Conservation (phyloP, 2,329 filamentous ascomycete species). For the Diplodia scrobiculata region DNA sequence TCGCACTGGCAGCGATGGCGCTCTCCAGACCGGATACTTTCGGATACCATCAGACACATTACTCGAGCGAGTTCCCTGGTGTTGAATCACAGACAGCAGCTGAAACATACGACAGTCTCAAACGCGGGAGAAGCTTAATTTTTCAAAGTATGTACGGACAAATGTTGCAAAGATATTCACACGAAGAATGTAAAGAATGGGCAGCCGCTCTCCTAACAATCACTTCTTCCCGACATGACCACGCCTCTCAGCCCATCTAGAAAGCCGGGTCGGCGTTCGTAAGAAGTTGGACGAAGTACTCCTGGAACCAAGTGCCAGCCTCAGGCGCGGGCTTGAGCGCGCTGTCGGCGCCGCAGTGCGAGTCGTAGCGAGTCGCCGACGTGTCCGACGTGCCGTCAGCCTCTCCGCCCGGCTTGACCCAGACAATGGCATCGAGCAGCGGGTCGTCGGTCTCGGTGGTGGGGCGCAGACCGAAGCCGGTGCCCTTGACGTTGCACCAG, state of each 20-base stretch:
- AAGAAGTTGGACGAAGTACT: conserved; percentile 45
- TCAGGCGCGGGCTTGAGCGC: conserved; percentile 67
- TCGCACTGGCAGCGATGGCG: not conserved
- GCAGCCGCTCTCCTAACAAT: not conserved
- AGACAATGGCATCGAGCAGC: conserved; percentile 67
- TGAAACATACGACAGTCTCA: not conserved
- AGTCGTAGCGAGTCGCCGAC: conserved; percentile 56
- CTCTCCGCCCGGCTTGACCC: conserved; percentile 68
- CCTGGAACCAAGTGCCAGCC: conserved; percentile 68
- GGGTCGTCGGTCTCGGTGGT: conserved; percentile 62
- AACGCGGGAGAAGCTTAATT: conserved; percentile 1
- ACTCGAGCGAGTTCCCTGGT: not conserved
- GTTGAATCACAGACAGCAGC: not conserved
- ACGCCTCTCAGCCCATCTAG: not conserved
- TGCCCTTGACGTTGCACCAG: conserved; percentile 67
- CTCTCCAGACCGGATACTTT: not conserved
- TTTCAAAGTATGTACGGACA: not conserved
- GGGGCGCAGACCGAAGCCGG: conserved; percentile 67
- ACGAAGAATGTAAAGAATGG: conserved; percentile 11
- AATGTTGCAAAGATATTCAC: conserved; percentile 4
- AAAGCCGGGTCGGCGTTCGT: conserved; percentile 41
- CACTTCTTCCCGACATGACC: not conserved
- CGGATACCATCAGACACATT: not conserved
- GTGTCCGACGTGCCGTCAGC: conserved; percentile 51
- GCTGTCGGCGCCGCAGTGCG: conserved; percentile 57